Base-by-base conservation (phyloP, 805 yeast species). In the Pichia gijzeniarum region DNA sequence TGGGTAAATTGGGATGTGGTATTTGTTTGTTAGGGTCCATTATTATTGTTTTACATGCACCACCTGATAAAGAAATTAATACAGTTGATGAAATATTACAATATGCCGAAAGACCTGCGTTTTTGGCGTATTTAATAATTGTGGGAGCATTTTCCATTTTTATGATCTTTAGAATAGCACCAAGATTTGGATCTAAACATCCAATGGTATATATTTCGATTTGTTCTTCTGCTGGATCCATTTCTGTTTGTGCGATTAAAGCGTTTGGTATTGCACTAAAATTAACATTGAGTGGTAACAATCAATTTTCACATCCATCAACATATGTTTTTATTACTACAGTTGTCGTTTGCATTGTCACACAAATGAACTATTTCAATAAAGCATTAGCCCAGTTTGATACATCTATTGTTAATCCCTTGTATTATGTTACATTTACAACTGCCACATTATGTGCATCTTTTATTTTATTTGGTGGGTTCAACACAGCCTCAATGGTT, bases 351-450 rank as follows among this genome's bases (percentile, higher is more conserved):
- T 88, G 96, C 65, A 89, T 88, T 54, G 57, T 85, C 56, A 86
- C 95, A 5, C 96, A 88, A 65, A 88, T 88, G 96, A 88, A 86
- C 69, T 88, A 85, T 62, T 86, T 88, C 72, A 88, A 88, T 73
- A 89, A 86, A 69, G 96, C 96, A 0, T 72, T 88, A 59, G 96
- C 90, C 56, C 95, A 86, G 63, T 88, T 88, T 57, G 96, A 89
- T 62, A 88, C 96, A 5, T 85, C 95, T 0, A 85, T 88, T 54
- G 96, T 88, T 45, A 88, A 88, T 63, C 96, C 96, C 28, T 70
- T 88, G 49, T 88, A 88, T 68, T 88, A 89, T 59, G 96, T 88
- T 44, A 80, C 95, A 1, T 89, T 88, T 68, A 88, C 96, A 33
- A 87, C 96, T 0, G 86, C 85, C 41, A 89, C 96, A 0, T 72